Evolutionary conservation across 1,284 basidiomycete species (phyloP).

Genomic region (Naganishia sp.): DNA sequence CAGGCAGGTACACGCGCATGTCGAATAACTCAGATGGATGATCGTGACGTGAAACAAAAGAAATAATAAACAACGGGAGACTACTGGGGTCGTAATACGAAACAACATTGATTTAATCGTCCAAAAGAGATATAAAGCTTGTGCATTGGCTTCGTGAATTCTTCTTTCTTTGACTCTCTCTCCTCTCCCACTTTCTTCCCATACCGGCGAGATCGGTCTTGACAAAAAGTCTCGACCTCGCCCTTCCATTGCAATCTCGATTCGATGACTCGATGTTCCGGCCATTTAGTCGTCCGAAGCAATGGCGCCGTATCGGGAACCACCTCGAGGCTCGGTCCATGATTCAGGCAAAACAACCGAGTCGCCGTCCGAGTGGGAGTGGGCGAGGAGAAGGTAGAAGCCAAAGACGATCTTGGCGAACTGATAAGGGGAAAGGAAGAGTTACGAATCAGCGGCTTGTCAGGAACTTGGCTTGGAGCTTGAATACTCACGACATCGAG

Average conservation of each 20-base stretch:
- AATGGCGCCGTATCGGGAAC: constrained; percentile 47
- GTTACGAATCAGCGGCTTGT: not conserved
- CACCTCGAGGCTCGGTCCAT: constrained; percentile 48
- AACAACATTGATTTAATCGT: not conserved
- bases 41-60: too few species aligned
- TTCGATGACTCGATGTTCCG: too few species aligned
- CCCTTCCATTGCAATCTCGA: too few species aligned
- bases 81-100: too few species aligned
- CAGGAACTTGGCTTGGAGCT: not conserved
- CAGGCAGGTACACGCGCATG: too few species aligned
- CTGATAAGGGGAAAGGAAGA: constrained; percentile 31
- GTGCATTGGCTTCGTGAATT: too few species aligned
- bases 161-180: not conserved
- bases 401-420: constrained; percentile 49
- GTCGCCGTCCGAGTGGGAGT: constrained; percentile 50
- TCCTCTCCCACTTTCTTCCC: not conserved
- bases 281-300: constrained; percentile 29
- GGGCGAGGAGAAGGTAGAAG: constrained; percentile 47
- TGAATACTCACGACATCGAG: constrained; percentile 46
- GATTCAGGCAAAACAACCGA: constrained; percentile 48
- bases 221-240: too few species aligned
- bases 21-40: too few species aligned
- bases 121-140: too few species aligned
- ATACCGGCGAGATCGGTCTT: not conserved
- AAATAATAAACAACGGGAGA: too few species aligned